Evolutionary conservation across 2,329 filamentous ascomycete species (phyloP), one percentile per base, ranked within the genome.

Genomic region (Aspergillus sp.): DNA sequence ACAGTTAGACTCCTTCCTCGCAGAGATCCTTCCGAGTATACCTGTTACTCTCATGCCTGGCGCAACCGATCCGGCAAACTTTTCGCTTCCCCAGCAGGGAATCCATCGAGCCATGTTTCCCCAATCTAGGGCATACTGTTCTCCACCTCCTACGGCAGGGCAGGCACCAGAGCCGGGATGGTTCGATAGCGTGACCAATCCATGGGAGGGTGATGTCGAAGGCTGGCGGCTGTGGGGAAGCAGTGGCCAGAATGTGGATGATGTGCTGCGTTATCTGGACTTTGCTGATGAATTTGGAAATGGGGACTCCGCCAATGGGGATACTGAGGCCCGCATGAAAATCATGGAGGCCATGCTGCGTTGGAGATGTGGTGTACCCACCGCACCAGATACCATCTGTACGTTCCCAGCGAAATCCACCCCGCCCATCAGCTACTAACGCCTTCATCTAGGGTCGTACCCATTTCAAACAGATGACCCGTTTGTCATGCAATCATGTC

Each of bases 261-360:
- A 99, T 70, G 84, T 97, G 3, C 89, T 91, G 71, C 94, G 93
- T 70, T 99, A 99, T 67, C 82, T 97, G 21, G 85, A 88, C 52
- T 66, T 75, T 36, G 50, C 65, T 4, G 64, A 64, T 38, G 64
- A 68, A 1, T 66, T 67, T 31, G 59, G 57, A 6, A 60, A 62
- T 9, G 55, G 54, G 0, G 64, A 62, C 5, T 25, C 23, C 23
- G 60, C 61, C n/a, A 57, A 69, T 44, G 57, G 56, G 6, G 70
- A 74, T 40, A 86, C 84, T 32, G 84, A 91, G 40, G 85, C 91
- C 61, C 78, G 92, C 17, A 67, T 97, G 21, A 87, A 87, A 44
- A 89, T 97, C 82, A 94, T 97, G 88, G 94, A 97, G 72, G 87
- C 87, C 52, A 94, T 96, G 84, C 86, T 96, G 60, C 82, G 91